Conservation (phyloP, 1,284 basidiomycete species). For the Austroboletus niveus region DNA sequence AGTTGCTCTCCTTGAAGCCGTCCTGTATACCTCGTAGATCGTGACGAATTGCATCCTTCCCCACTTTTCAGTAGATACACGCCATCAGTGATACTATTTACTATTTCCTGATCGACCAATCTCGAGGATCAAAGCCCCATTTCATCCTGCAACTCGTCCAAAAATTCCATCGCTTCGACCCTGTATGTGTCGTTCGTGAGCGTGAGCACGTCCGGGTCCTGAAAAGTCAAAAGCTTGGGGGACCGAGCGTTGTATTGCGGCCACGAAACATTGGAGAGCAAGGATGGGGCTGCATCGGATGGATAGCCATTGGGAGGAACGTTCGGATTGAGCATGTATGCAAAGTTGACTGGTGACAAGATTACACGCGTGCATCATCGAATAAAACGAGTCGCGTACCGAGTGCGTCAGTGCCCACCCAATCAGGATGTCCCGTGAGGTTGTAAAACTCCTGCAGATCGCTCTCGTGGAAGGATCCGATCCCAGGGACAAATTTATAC, state of each 20-base stretch:
- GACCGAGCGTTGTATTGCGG: neutral
- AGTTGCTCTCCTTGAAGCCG: no score
- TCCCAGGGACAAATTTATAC: constrained; percentile 7
- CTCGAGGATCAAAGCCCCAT: no score
- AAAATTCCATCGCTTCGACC: no score
- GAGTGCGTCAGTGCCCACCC: constrained; percentile 19
- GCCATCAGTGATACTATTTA: no score
- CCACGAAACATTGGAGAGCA: constrained; percentile 5
- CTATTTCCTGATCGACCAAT: no score
- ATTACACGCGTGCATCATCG: neutral
- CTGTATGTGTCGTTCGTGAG: constrained; percentile 11
- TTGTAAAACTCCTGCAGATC: constrained; percentile 22
- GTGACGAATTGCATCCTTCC: no score
- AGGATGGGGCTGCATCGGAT: neutral
- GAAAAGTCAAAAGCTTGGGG: constrained; percentile 12
- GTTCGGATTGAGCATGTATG: constrained; percentile 14
- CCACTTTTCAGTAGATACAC: no score
- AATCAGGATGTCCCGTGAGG: constrained; percentile 8
- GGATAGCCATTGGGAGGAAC: neutral
- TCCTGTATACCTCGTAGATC: no score
- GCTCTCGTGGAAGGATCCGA: constrained; percentile 14
- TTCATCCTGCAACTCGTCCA: no score
- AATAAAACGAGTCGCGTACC: constrained; percentile 3
- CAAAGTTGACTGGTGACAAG: constrained; percentile 15
- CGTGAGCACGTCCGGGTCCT: constrained; percentile 14